phyloP scores from a whole-genome alignment of 192 early-diverging fungal species.

The Dissophora ornata region DNA sequence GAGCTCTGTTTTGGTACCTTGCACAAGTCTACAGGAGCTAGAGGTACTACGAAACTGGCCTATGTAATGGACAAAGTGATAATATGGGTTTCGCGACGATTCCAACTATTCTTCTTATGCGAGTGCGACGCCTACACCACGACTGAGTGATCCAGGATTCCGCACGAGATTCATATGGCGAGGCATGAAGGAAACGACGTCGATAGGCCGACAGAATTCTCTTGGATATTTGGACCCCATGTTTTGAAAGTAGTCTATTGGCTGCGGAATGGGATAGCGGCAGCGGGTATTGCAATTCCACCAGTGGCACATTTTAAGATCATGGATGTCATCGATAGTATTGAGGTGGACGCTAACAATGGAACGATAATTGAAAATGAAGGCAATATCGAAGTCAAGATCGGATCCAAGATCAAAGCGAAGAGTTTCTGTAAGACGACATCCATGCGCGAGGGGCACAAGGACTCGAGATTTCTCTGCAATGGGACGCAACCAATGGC shows the following conservation, averaged over 20 bases:
- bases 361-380: neutral
- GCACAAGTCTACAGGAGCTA: no score
- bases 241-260: neutral
- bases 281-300: neutral
- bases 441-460: constrained; percentile 4
- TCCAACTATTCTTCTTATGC: constrained; percentile 14
- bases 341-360: neutral
- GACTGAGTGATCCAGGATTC: neutral
- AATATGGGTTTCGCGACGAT: neutral
- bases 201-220: constrained; percentile 1
- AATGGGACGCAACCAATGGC: constrained; percentile 4
- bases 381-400: neutral
- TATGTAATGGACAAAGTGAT: no score
- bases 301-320: neutral
- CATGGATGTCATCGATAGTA: no score
- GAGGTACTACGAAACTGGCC: no score
- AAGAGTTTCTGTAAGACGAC: neutral
- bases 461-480: neutral
- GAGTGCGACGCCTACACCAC: constrained; percentile 3
- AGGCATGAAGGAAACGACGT: constrained; percentile 13
- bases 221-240: neutral
- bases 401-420: neutral
- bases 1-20: no score
- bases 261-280: neutral
- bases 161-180: constrained; percentile 2